These are phyloP conservation scores for Pleurotus pulmonarius DNA, from an alignment of 768 basidiomycete species.

Conservation along the genomic window DNA sequence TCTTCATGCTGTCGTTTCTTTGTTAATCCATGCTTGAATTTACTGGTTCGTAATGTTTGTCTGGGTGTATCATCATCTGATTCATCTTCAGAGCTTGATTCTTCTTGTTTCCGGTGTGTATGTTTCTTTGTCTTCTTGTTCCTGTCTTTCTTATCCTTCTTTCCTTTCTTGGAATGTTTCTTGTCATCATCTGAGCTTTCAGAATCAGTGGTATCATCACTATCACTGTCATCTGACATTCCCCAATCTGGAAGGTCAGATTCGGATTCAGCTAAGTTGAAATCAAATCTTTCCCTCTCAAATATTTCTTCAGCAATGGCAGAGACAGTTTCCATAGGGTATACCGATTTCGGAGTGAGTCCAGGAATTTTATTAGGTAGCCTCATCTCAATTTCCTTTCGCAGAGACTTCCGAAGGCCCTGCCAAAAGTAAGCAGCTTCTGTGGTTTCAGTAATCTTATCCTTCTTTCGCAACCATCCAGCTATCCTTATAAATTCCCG, in stretches of 20 bases:
- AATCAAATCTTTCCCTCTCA: constrained; percentile 8
- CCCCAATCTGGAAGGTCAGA: constrained; percentile 8
- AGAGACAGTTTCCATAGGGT: background rate
- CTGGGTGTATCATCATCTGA: constrained; percentile 6
- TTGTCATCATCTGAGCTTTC: background rate
- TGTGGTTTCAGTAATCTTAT: constrained; percentile 7
- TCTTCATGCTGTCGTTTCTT: background rate
- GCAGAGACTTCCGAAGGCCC: constrained; percentile 1
- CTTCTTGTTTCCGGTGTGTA: background rate
- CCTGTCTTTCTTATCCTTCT: background rate
- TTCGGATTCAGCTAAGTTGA: constrained; percentile 8
- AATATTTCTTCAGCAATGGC: background rate
- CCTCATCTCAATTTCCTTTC: background rate
- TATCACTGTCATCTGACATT: background rate
- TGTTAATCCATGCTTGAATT: background rate
- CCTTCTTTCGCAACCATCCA: constrained; percentile 9
- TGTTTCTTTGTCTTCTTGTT: constrained; percentile 1
- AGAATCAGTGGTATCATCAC: background rate
- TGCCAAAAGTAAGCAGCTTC: constrained; percentile 12
- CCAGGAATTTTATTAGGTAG: background rate
- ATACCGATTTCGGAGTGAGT: background rate
- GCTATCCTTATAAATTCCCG: constrained; percentile 7
- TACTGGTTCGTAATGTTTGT: background rate
- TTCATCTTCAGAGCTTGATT: background rate
- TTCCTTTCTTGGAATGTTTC: background rate